These are phyloP conservation scores for Tremellales sp. DNA, from an alignment of 1,284 basidiomycete genomes.

Conservation along the genomic window DNA sequence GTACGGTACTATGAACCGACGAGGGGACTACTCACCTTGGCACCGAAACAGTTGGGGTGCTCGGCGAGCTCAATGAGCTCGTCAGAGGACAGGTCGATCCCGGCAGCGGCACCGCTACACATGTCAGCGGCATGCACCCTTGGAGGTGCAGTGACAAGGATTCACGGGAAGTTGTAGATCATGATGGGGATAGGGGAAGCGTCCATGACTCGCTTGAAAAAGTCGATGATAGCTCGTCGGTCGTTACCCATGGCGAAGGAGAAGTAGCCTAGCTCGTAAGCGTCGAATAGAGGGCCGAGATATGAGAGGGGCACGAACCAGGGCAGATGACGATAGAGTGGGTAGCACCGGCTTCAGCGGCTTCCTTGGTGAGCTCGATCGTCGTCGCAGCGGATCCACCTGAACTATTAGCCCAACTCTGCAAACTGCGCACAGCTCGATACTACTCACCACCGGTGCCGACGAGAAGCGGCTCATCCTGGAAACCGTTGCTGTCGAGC, in stretches of 20 bases:
- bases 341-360: slow-evolving; percentile 72
- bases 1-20: too few species aligned
- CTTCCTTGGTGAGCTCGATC: slow-evolving; percentile 70
- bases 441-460: slow-evolving; percentile 68
- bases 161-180: slow-evolving; percentile 83
- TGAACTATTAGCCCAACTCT: slow-evolving; percentile 2
- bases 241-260: slow-evolving; percentile 51
- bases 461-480: slow-evolving; percentile 67
- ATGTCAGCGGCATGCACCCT: background rate
- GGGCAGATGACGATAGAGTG: slow-evolving; percentile 54
- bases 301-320: slow-evolving; percentile 6
- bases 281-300: background rate
- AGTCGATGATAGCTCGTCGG: slow-evolving; percentile 49
- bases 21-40: slow-evolving; percentile 53
- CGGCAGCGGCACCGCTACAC: slow-evolving; percentile 59
- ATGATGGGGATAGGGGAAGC: slow-evolving; percentile 76
- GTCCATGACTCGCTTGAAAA: slow-evolving; percentile 65
- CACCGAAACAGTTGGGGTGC: slow-evolving; percentile 85
- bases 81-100: slow-evolving; percentile 82
- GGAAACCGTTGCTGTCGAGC: slow-evolving; percentile 67
- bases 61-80: slow-evolving; percentile 64
- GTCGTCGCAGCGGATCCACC: slow-evolving; percentile 69
- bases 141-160: slow-evolving; percentile 22
- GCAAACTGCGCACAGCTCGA: background rate
- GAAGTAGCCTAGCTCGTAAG: slow-evolving; percentile 43